phyloP scores from a whole-genome alignment of 208 protist genomes.

The Trypanosomatidae sp. region DNA sequence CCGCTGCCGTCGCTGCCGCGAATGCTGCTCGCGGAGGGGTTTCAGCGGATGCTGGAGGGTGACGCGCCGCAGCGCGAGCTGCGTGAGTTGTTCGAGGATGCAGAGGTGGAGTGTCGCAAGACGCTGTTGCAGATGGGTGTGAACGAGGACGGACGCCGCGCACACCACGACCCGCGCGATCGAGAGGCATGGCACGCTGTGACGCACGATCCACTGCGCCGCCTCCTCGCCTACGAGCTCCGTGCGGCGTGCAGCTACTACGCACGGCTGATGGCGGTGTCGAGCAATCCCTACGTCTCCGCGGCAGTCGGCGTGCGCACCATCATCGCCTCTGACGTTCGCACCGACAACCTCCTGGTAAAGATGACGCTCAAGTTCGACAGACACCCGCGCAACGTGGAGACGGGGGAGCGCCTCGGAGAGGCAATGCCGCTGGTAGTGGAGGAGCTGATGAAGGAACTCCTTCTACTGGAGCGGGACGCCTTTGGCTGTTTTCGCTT shows the following conservation, averaged over 20 bases:
- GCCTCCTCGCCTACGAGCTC: constrained; percentile 78
- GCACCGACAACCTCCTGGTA: constrained; percentile 53
- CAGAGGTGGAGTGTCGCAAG: constrained; percentile 55
- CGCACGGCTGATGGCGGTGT: constrained; percentile 54
- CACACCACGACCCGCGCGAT: constrained; percentile 15
- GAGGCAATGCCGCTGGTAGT: constrained; percentile 24
- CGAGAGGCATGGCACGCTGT: constrained; percentile 38
- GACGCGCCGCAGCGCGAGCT: constrained; percentile 70
- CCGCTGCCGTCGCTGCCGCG: constrained; percentile 71
- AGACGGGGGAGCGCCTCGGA: constrained; percentile 46
- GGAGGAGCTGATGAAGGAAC: constrained; percentile 73
- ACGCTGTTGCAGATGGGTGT: constrained; percentile 48
- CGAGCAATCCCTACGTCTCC: constrained; percentile 35
- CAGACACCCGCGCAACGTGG: constrained; percentile 34
- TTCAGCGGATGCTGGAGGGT: constrained; percentile 79
- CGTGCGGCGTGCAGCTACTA: constrained; percentile 71
- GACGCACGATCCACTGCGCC: constrained; percentile 45
- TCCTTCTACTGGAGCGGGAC: constrained; percentile 79
- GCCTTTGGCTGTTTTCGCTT: constrained; percentile 79
- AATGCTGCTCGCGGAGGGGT: constrained; percentile 81
- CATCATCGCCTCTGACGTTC: constrained; percentile 70
- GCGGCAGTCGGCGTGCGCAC: constrained; percentile 61
- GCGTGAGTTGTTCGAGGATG: constrained; percentile 75
- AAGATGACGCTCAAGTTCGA: constrained; percentile 57
- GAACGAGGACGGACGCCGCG: not conserved